Conservation (phyloP, 176 grass and related monocot species). For the Rhipidocladum racemiflorum region DNA sequence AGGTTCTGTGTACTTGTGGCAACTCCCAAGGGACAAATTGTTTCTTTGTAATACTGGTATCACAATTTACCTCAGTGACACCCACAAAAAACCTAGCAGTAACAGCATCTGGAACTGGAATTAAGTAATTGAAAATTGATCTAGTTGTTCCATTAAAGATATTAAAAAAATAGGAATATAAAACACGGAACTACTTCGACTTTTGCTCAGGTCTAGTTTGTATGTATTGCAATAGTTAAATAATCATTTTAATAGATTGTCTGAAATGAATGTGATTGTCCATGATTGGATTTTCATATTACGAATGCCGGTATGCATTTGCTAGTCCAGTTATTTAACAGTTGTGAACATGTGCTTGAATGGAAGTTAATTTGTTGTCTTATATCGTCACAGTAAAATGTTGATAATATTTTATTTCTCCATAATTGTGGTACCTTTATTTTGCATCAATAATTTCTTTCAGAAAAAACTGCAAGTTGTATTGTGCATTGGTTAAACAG, state of each 20-base stretch:
- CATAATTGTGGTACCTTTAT: not conserved
- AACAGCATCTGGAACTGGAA: not conserved
- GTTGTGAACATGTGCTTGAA: not conserved
- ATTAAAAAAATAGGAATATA: not conserved
- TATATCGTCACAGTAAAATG: not conserved
- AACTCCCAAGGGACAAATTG: not conserved
- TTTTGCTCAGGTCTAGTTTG: not conserved
- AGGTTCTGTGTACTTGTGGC: not conserved
- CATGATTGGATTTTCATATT: not conserved
- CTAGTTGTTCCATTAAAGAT: slow-evolving; percentile 4
- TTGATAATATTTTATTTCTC: not conserved
- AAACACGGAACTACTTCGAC: not conserved
- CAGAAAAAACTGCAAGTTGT: not conserved
- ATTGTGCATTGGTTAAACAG: not conserved
- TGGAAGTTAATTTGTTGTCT: not conserved
- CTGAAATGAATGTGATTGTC: not conserved
- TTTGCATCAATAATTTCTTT: not conserved
- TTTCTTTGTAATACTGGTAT: not conserved
- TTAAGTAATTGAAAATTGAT: not conserved
- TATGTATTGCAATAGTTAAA: not conserved
- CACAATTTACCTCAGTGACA: not conserved
- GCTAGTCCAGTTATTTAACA: not conserved
- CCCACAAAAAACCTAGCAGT: not conserved
- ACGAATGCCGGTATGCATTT: not conserved
- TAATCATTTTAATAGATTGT: not conserved